These are phyloP conservation scores for Metarhizium rileyi DNA, from an alignment of 2,329 filamentous ascomycete genomes.

Conservation along the genomic window DNA sequence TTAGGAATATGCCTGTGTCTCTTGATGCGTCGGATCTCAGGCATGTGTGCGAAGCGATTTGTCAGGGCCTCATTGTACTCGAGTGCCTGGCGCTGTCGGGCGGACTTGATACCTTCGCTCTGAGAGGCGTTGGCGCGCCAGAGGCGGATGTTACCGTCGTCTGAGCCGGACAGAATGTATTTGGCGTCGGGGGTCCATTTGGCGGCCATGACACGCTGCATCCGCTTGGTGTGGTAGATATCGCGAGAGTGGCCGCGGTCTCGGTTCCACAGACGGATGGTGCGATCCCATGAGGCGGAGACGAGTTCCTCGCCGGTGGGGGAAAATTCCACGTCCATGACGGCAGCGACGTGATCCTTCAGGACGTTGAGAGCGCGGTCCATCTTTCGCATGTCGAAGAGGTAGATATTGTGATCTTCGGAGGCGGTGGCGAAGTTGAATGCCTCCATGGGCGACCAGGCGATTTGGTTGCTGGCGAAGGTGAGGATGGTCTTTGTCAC, in stretches of 20 bases:
- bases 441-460: conserved; percentile 95
- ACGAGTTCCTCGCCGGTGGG: conserved; percentile 93
- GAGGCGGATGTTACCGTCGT: conserved; percentile 80
- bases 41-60: conserved; percentile 86
- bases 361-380: conserved; percentile 80
- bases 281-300: conserved; percentile 76
- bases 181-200: conserved; percentile 82
- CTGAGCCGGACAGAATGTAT: conserved; percentile 82
- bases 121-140: conserved; percentile 85
- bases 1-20: conserved; percentile 86
- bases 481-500: conserved; percentile 72
- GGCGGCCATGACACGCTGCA: conserved; percentile 86
- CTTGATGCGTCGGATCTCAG: conserved; percentile 83
- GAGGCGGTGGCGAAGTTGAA: conserved; percentile 91
- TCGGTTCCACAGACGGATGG: conserved; percentile 75
- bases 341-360: conserved; percentile 79
- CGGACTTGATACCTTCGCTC: conserved; percentile 75
- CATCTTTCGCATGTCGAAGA: conserved; percentile 93
- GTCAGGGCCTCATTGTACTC: conserved; percentile 86
- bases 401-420: conserved; percentile 80
- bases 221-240: conserved; percentile 94
- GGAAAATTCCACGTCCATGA: conserved; percentile 94
- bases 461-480: conserved; percentile 72
- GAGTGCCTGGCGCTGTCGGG: conserved; percentile 74
- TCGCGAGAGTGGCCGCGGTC: conserved; percentile 78